phyloP scores from a whole-genome alignment of 352 stramenopile species.

The Phytophthora podocarpi region DNA sequence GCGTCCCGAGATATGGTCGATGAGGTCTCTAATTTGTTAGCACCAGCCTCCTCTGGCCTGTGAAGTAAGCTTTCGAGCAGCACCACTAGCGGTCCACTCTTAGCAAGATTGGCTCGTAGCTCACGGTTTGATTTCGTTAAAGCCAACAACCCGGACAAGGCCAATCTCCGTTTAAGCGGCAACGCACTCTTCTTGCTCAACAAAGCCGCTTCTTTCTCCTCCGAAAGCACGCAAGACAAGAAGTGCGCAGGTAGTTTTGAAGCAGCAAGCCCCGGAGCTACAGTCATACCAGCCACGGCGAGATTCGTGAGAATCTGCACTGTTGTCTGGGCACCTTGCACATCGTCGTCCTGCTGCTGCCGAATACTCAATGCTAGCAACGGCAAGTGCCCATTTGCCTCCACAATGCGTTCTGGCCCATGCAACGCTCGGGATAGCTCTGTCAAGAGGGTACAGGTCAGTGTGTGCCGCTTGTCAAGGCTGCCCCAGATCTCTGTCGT shows the following conservation, averaged over 20 bases:
- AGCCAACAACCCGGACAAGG: conserved; percentile 40
- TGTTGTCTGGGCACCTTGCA: conserved; percentile 32
- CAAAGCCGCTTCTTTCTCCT: not conserved
- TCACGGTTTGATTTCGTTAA: conserved; percentile 44
- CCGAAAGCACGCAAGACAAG: conserved; percentile 39
- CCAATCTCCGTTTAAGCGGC: conserved; percentile 22
- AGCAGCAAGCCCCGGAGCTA: conserved; percentile 32
- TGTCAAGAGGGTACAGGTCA: conserved; percentile 51
- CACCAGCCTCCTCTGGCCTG: not conserved
- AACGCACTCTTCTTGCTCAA: conserved; percentile 7
- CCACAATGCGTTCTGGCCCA: conserved; percentile 47
- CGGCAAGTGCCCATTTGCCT: conserved; percentile 37
- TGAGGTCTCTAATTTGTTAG: not conserved
- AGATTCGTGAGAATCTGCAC: conserved; percentile 63
- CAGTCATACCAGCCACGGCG: conserved; percentile 25
- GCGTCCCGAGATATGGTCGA: conserved; percentile 24
- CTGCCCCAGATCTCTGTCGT: conserved; percentile 20
- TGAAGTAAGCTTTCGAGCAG: conserved; percentile 38
- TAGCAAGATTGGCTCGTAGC: conserved; percentile 34
- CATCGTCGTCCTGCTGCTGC: conserved; percentile 29
- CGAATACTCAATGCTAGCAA: conserved; percentile 51
- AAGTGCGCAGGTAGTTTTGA: conserved; percentile 60
- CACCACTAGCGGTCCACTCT: conserved; percentile 31
- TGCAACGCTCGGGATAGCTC: conserved; percentile 43
- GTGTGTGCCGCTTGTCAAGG: conserved; percentile 43